Base-by-base conservation (phyloP, 768 basidiomycete species). In the Suillus brevipes region DNA sequence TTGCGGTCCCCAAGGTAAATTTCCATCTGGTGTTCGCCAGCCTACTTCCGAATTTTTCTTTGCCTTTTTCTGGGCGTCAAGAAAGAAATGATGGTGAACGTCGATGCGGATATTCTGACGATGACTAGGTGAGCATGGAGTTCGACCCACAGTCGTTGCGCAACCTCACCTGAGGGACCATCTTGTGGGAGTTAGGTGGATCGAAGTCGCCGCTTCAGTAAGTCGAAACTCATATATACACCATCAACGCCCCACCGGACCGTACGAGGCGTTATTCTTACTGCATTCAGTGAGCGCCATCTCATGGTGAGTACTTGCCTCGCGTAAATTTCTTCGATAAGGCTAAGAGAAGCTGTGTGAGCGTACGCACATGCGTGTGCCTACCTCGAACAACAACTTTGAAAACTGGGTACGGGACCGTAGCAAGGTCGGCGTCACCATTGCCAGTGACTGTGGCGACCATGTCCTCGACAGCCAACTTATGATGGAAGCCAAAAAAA, bases 51-150 rank as follows among this genome's bases (percentile, higher is more conserved):
- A 65, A 65, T 85, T 86, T 45, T 74, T 75, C 31, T 76, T 76
- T 34, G 70, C 75, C 69, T 90, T 89, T 66, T 81, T 66, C 55
- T 87, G 74, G 56, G 81, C 78, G 18, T 81, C 72, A 3, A 88
- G 83, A 69, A 92, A 91, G 71, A 85, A 85, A 71, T 92, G 91
- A 75, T 92, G 91, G 71, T 93, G 91, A n/a, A 91, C 76, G 73
- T 93, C 91, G 69, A 93, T 67, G 45, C 69, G 70, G 49, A 16
- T 58, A 14, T 65, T 71, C 20, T 64, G 59, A 64, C 18, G 8
- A 52, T 60, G 37, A 25, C 13, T 55, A 31, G 20, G 49, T 55
- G 62, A 59, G 40, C 31, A 20, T 31, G 28, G 57, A 42, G 25
- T 31, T 18, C 3, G 20, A 20, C 59, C 55, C 13, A 16, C 28